phyloP scores from a whole-genome alignment of 139 green algal species.

The Chlamydomonas sp. region DNA sequence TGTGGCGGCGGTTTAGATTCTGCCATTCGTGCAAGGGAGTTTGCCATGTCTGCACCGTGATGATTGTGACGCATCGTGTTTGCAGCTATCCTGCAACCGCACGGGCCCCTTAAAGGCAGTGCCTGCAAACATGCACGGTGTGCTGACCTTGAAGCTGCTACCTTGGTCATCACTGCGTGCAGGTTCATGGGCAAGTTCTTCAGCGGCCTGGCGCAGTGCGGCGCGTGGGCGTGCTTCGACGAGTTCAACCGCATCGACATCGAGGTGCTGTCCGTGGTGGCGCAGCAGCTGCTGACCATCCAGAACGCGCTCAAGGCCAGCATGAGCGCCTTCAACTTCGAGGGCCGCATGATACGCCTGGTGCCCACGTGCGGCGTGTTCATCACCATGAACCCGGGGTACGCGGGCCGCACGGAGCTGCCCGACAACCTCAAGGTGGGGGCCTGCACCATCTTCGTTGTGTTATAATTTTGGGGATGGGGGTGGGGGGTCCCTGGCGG shows the following conservation, averaged over 20 bases:
- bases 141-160: neutral
- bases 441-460: too few relatives aligned
- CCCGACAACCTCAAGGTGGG: constrained; percentile 84
- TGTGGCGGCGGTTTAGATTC: neutral
- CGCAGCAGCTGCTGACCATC: constrained; percentile 88
- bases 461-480: too few relatives aligned
- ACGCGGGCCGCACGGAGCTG: constrained; percentile 85
- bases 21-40: too few relatives aligned
- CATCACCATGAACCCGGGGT: constrained; percentile 95
- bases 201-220: constrained; percentile 83
- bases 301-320: constrained; percentile 81
- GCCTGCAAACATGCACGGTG: too few relatives aligned
- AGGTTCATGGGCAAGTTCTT: constrained; percentile 92
- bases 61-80: too few relatives aligned
- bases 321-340: constrained; percentile 85
- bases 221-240: constrained; percentile 90
- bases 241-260: constrained; percentile 95
- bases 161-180: constrained; percentile 38
- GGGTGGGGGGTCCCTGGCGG: neutral
- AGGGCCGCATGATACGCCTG: constrained; percentile 83
- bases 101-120: too few relatives aligned
- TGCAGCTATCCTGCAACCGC: too few relatives aligned
- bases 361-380: constrained; percentile 85
- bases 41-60: too few relatives aligned
- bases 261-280: constrained; percentile 88